Base-by-base conservation (phyloP, 768 basidiomycete species). In the Trametes meyenii region DNA sequence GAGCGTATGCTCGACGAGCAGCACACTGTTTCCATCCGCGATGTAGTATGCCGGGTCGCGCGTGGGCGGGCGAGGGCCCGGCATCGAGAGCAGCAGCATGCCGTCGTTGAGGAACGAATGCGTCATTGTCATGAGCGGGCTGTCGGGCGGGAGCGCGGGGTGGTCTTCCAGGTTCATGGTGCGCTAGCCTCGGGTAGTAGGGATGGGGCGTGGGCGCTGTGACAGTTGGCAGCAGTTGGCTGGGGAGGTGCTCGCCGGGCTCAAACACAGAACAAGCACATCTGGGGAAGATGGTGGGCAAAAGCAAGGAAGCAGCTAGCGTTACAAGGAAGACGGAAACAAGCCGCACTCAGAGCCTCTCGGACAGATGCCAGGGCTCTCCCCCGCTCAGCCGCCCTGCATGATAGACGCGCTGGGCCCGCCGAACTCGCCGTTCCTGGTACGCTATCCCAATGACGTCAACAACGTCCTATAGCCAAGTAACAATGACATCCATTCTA, bases 1-100 rank as follows among this genome's bases (percentile, higher is more conserved):
- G 55, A 91, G 71, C 6, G 81, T 85, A 65, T 85, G 81, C 60
- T 83, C 80, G 5, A 90, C 83, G 26, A 83, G 75, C 39, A 91
- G 70, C 12, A 90, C 77, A 64, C 85, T 88, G 66, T 87, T 89
- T 36, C 89, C 89, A 67, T 91, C 89, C 43, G 79, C 75, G 61
- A 89, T 79, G 70, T 90, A 91, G 68, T 83, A 90, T 5, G 29
- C 64, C 26, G 65, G 58, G 54, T 73, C 72, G 36, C 69, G 62
- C 14, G 33, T 35, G 14, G 57, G 57, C 26, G 35, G 49, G n/a
- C 67, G 69, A 3, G 69, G 69, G 1, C 71, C 71, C 13, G 72
- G 70, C n/a, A 73, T 73, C 1, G 70, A 71, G 8, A 73, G 68
- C 7, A 65, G 64, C 53, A 73, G 72, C 64, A 73, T 71, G 50